These are phyloP conservation scores for Rhodotorula babjevae DNA, from an alignment of 768 basidiomycete species.

Conservation along the genomic window DNA sequence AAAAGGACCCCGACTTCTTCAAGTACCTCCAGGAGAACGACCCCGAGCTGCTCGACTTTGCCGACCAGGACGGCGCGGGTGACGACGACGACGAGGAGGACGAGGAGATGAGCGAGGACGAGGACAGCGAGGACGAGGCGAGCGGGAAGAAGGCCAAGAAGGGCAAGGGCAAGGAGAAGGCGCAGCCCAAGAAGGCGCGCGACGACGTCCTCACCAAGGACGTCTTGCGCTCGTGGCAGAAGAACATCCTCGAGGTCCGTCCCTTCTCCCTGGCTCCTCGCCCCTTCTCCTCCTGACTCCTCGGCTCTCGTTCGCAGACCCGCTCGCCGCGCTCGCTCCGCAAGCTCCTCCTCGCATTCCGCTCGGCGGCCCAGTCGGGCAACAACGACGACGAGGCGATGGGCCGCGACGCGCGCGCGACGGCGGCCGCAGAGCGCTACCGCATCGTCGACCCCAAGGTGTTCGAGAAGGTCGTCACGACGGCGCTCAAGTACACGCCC, in stretches of 20 bases:
- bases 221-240: conserved; percentile 77
- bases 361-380: conserved; percentile 83
- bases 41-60: conserved; percentile 78
- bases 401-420: conserved; percentile 36
- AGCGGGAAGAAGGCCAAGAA: conserved; percentile 51
- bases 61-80: conserved; percentile 12
- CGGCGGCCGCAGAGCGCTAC: conserved; percentile 56
- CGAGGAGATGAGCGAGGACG: conserved; percentile 51
- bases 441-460: conserved; percentile 77
- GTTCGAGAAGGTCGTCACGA: conserved; percentile 87
- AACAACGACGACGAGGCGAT: conserved; percentile 64
- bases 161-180: conserved; percentile 48
- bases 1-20: conserved; percentile 99
- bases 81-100: conserved; percentile 46
- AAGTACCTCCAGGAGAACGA: conserved; percentile 97
- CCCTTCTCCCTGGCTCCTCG: neutral
- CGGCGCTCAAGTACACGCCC: conserved; percentile 82
- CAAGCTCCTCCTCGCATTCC: conserved; percentile 81
- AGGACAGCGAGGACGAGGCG: conserved; percentile 49
- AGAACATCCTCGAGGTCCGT: conserved; percentile 73
- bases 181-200: conserved; percentile 38
- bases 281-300: neutral
- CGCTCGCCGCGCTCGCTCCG: conserved; percentile 76
- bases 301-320: conserved; percentile 54
- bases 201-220: conserved; percentile 62